Evolutionary conservation across 345 rosid species (phyloP), one percentile per base, ranked within the genome.

Genomic region (Gossypium mustelinum): DNA sequence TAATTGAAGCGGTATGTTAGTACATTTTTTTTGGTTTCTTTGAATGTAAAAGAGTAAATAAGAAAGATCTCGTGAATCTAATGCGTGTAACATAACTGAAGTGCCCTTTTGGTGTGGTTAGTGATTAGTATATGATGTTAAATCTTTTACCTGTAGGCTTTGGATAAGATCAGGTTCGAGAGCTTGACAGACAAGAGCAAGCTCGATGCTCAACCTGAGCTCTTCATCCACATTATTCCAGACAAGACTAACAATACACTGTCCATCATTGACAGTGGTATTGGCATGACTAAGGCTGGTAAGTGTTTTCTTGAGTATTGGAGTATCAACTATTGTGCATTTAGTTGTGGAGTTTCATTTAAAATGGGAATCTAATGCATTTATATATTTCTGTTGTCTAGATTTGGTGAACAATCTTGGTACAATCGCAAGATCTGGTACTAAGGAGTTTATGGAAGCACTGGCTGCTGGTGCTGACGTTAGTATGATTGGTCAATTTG

Each of bases 221-320:
- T 92, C 20, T 92, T 92, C 67, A 90, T 92, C 64, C 93, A 87
- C 81, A 88, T 92, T 63, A 10, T 92, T 22, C 97, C 97, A 0
- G 97, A 92, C 75, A 92, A 92, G 84, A 13, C 88, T 2, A 92
- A 75, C 81, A 86, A 83, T 73, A 51, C 92, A 2, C 52, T 92
- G 80, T 41, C 97, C 24, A 88, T 92, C 47, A 83, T 86, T 34
- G 97, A 92, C 77, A 90, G 94, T 77, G 97, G 97, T 73, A 61
- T 92, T 54, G 97, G 97, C 2, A 92, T 92, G 97, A 92, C 97
- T 43, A 92, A 92, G 64, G 97, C 94, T 84, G 97, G 97, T 92
- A 20, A 22, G 24, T 20, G 22, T 20, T 20, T 20, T 20, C 22
- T 20, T 20, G 22, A 20, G 22, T 20, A 20, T 20, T 20, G 22